Percentiles rank a stretch among this genome's conserved stretches.
Conservation (phyloP, 192 early-diverging fungal genomes). For the Radiomyces spectabilis region DNA sequence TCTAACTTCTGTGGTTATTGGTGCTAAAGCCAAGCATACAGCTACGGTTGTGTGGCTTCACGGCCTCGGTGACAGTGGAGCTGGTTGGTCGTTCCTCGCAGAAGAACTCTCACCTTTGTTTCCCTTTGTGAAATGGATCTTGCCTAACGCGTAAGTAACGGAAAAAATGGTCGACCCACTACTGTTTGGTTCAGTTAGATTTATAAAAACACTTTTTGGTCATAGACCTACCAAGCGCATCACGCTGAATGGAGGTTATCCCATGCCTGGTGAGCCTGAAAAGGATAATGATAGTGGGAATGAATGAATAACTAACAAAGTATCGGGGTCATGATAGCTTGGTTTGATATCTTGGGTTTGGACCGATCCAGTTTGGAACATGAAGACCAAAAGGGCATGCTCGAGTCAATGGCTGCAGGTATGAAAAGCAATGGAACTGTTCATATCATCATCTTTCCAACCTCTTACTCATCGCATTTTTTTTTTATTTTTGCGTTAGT, state of each 20-base stretch:
- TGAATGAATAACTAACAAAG: background rate
- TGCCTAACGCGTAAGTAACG: conserved; percentile 82
- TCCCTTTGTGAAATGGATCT: conserved; percentile 85
- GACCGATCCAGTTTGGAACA: conserved; percentile 30
- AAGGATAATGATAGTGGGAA: too few relatives aligned
- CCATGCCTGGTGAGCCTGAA: conserved; percentile 64
- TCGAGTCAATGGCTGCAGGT: conserved; percentile 43
- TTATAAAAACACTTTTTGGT: background rate
- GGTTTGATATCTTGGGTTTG: conserved; percentile 75
- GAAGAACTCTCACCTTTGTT: conserved; percentile 45
- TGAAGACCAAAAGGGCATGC: conserved; percentile 71
- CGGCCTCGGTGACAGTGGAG: conserved; percentile 55
- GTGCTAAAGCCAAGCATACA: conserved; percentile 36
- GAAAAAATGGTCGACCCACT: too few relatives aligned
- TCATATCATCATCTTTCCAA: background rate
- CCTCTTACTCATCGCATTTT: background rate
- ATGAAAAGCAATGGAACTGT: background rate
- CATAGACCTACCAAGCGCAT: conserved; percentile 47
- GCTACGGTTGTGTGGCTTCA: conserved; percentile 51
- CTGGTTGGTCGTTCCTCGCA: conserved; percentile 50
- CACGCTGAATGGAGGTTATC: conserved; percentile 74
- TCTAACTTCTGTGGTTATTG: conserved; percentile 32
- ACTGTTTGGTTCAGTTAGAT: too few relatives aligned
- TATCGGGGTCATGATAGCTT: conserved; percentile 21
- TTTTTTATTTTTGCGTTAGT: conserved; percentile 22